Conservation (phyloP, 352 stramenopile genomes). For the Globisporangium apiculatum region DNA sequence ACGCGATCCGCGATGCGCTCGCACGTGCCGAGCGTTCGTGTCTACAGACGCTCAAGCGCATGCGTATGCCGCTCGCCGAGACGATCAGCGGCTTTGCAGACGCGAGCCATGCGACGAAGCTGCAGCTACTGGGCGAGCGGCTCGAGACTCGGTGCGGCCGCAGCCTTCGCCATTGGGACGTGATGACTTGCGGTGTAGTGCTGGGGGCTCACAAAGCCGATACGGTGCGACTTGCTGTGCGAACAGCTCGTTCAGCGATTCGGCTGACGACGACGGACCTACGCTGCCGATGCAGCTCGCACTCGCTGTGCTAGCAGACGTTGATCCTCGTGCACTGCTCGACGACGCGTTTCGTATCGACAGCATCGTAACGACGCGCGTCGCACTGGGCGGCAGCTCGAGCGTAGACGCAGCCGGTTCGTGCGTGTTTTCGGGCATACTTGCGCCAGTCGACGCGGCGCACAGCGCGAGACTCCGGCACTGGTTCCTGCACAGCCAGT, state of each 20-base stretch:
- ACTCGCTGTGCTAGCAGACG: conserved; percentile 4
- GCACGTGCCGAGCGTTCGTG: not conserved
- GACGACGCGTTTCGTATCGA: not conserved
- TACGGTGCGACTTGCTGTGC: not conserved
- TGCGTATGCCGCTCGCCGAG: conserved; percentile 7
- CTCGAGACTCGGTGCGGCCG: conserved; percentile 8
- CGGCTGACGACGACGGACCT: not conserved
- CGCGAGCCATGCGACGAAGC: not conserved
- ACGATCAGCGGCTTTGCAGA: conserved; percentile 4
- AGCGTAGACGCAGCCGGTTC: not conserved
- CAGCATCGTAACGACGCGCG: not conserved
- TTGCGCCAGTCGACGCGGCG: not conserved
- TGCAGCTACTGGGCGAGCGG: conserved; percentile 4
- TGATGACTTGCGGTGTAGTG: too few species aligned
- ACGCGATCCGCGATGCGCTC: not conserved
- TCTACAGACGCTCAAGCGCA: conserved; percentile 6
- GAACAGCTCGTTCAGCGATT: not conserved
- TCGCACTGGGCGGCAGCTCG: conserved; percentile 1
- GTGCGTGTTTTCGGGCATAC: not conserved
- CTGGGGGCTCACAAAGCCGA: too few species aligned
- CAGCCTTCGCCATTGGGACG: too few species aligned
- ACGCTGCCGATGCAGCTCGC: conserved; percentile 12
- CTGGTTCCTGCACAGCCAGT: not conserved
- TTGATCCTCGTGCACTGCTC: not conserved
- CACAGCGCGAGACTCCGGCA: not conserved